Base-by-base conservation (phyloP, 2,329 filamentous ascomycete genomes). In the Pseudogymnoascus sp. region DNA sequence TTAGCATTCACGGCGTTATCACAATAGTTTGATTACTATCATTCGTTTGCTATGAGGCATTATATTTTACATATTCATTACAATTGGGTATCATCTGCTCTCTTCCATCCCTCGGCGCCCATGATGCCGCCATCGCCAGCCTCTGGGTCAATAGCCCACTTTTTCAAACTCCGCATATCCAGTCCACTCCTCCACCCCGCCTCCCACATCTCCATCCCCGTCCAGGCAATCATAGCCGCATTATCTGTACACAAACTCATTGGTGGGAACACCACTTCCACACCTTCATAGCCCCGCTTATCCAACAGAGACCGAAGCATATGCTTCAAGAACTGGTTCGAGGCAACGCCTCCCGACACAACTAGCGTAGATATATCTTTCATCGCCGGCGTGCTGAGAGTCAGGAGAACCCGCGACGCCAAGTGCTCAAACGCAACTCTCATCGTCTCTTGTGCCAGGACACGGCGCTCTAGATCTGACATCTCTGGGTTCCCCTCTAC, bases 161-260 rank as follows among this genome's bases (percentile, higher is more conserved):
- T 89, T 54, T 81, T 79, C 50, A 88, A 71, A 1, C 86, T 81
- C 54, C 80, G 72, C 62, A 86, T 81, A 24, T 77, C 79, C 61
- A 92, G 69, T 17, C 82, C 80, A 7, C 84, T 87, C 63, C 78
- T 75, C 79, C 84, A 92, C 0, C 93, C 92, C 0, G 83, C 84
- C 73, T 89, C 82, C 70, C 83, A 97, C 92, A 99, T 97, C 75
- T 97, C 92, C 66, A 92, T 81, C 0, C 88, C 94, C 0, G 92
- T 81, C 93, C 94, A 97, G 1, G 88, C 93, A 71, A 97, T 92
- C 94, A 99, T 99, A 57, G 92, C 90, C 10, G 94, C 94, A 74
- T 99, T 97, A 70, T 99, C 94, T 0, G 91, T 97, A 71, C 94
- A 97, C 60, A 93, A 79, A 41, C 80, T 78, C 8, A 83, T 74